Evolutionary conservation across 106 monocot genomes (phyloP).

Genomic region (Agapanthus africanus): DNA sequence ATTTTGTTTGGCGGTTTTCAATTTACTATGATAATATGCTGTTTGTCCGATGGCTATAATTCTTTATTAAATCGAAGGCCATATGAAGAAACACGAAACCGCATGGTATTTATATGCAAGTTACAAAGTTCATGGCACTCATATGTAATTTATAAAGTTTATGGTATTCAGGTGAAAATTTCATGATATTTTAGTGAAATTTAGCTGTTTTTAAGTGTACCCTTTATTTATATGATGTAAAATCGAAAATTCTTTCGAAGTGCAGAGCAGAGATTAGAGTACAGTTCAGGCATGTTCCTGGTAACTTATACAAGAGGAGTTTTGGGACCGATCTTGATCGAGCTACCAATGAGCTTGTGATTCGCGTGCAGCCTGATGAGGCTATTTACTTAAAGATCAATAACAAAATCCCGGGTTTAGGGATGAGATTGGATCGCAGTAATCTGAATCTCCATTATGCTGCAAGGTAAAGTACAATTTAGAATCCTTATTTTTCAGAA

Average conservation of each 20-base stretch:
- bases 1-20: no score
- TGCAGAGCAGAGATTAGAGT: conserved; percentile 87
- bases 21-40: no score
- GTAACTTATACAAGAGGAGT: conserved; percentile 72
- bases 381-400: conserved; percentile 89
- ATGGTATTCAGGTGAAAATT: not conserved
- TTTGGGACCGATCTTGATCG: conserved; percentile 81
- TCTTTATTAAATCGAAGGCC: no score
- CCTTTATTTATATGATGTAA: not conserved
- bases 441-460: conserved; percentile 89
- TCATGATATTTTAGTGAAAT: no score
- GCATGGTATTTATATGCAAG: no score
- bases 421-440: conserved; percentile 80
- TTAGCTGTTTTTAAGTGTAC: no score
- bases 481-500: not conserved
- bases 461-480: conserved; percentile 42
- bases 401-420: conserved; percentile 83
- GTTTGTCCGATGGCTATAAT: no score
- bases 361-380: conserved; percentile 84
- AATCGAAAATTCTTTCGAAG: conserved; percentile 16
- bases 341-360: conserved; percentile 88
- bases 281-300: conserved; percentile 90
- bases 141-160: not conserved
- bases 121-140: no score
- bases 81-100: no score